These are phyloP conservation scores for Radiomyces spectabilis DNA, from an alignment of 192 early-diverging fungal species.

Conservation along the genomic window DNA sequence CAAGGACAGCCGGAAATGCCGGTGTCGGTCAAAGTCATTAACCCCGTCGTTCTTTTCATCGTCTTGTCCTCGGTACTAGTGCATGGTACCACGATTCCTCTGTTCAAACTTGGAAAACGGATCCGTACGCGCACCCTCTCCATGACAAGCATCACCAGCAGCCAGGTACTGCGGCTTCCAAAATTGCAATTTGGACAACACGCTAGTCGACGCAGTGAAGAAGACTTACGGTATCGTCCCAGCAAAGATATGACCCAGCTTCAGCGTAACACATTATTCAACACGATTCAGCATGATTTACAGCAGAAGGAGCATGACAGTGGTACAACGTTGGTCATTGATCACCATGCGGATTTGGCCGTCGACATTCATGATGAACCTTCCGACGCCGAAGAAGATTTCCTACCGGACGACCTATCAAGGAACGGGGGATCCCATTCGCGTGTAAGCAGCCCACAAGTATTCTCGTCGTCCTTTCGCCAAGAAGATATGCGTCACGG, in stretches of 20 bases:
- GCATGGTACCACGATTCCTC: slow-evolving; percentile 74
- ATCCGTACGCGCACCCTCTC: slow-evolving; percentile 27
- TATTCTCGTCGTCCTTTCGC: too few species aligned
- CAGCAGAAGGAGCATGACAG: not conserved
- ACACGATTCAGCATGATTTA: slow-evolving; percentile 11
- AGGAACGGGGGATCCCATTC: too few species aligned
- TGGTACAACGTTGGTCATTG: not conserved
- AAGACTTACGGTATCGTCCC: slow-evolving; percentile 3
- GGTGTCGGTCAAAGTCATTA: slow-evolving; percentile 22
- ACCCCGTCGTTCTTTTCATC: slow-evolving; percentile 61
- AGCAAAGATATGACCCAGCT: slow-evolving; percentile 12
- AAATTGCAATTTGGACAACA: slow-evolving; percentile 13
- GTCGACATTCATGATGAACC: slow-evolving; percentile 4
- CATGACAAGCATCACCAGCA: slow-evolving; percentile 15
- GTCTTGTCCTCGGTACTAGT: slow-evolving; percentile 78
- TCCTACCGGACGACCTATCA: too few species aligned
- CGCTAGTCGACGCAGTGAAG: slow-evolving; percentile 8
- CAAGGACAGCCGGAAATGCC: slow-evolving; percentile 7
- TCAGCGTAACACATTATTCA: slow-evolving; percentile 19
- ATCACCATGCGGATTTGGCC: not conserved
- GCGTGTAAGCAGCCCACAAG: too few species aligned
- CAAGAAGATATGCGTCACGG: too few species aligned
- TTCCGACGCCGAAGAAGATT: too few species aligned
- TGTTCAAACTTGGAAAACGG: slow-evolving; percentile 58
- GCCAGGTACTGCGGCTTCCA: slow-evolving; percentile 7